Percentiles rank a stretch among this genome's conserved stretches.
These are phyloP conservation scores for Xylaria castorea DNA, from an alignment of 495 filamentous ascomycete species.

Conservation along the genomic window DNA sequence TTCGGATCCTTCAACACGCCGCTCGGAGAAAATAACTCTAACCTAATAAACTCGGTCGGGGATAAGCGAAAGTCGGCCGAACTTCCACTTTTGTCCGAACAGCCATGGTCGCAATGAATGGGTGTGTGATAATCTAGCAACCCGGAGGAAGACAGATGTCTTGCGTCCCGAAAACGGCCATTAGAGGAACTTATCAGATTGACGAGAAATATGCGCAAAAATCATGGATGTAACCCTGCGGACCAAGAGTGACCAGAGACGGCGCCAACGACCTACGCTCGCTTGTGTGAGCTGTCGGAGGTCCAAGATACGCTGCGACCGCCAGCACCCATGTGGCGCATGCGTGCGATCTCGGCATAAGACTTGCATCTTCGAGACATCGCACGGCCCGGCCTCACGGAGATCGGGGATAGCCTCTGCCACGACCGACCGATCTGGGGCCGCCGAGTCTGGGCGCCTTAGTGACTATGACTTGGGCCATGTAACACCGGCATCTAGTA, in stretches of 20 bases:
- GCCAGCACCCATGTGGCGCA: slow-evolving; percentile 57
- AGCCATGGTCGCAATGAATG: neutral
- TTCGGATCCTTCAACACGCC: neutral
- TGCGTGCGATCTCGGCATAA: slow-evolving; percentile 55
- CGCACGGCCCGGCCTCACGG: slow-evolving; percentile 33
- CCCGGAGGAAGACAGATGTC: neutral
- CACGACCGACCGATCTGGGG: slow-evolving; percentile 5
- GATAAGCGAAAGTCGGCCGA: slow-evolving; percentile 24
- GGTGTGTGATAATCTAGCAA: neutral
- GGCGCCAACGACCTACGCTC: slow-evolving; percentile 20
- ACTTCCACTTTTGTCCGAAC: slow-evolving; percentile 8
- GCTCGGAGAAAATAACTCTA: neutral
- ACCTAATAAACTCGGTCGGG: slow-evolving; percentile 2
- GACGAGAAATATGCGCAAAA: neutral
- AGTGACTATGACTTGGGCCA: slow-evolving; percentile 13
- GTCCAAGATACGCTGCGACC: slow-evolving; percentile 60
- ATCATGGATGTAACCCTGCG: slow-evolving; percentile 11
- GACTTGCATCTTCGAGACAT: slow-evolving; percentile 50
- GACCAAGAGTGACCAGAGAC: slow-evolving; percentile 14
- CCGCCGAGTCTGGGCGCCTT: neutral
- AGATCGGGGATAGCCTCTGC: slow-evolving; percentile 27
- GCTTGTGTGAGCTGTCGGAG: slow-evolving; percentile 54
- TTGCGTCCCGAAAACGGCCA: neutral
- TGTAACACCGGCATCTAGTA: slow-evolving; percentile 14
- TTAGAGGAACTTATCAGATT: neutral